Evolutionary conservation across 2,329 filamentous ascomycete genomes (phyloP).

Genomic region (Trichoderma koningiopsis): DNA sequence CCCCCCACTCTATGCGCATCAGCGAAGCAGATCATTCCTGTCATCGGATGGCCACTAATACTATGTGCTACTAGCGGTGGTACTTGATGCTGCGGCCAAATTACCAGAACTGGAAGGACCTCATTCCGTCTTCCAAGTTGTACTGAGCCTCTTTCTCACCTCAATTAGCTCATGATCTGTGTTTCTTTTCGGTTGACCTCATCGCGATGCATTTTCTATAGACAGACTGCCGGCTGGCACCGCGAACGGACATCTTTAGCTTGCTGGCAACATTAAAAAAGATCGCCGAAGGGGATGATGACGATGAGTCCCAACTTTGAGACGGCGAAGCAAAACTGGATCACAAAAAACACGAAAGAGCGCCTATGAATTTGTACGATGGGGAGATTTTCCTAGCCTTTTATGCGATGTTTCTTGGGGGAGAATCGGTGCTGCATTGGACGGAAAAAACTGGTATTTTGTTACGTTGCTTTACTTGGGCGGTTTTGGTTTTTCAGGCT

Average conservation of each 20-base stretch:
- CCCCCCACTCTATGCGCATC: constrained; percentile 15
- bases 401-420: constrained; percentile 19
- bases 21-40: constrained; percentile 22
- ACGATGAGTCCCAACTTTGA: neutral
- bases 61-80: constrained; percentile 1
- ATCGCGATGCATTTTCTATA: constrained; percentile 20
- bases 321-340: neutral
- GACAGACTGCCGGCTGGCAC: constrained; percentile 18
- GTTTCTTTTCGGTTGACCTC: neutral
- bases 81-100: neutral
- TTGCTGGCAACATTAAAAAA: neutral
- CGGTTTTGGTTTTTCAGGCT: constrained; percentile 4
- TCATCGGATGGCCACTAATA: constrained; percentile 13
- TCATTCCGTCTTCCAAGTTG: neutral
- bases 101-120: constrained; percentile 20
- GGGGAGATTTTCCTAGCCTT: neutral
- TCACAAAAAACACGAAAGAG: neutral
- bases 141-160: constrained; percentile 5
- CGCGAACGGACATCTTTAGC: neutral
- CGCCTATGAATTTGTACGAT: constrained; percentile 25
- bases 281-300: neutral
- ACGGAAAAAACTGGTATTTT: constrained; percentile 16
- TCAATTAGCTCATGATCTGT: constrained; percentile 5
- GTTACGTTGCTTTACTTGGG: neutral
- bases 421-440: constrained; percentile 20